Conservation (phyloP, 352 stramenopile species). For the Peronosclerospora sorghi region DNA sequence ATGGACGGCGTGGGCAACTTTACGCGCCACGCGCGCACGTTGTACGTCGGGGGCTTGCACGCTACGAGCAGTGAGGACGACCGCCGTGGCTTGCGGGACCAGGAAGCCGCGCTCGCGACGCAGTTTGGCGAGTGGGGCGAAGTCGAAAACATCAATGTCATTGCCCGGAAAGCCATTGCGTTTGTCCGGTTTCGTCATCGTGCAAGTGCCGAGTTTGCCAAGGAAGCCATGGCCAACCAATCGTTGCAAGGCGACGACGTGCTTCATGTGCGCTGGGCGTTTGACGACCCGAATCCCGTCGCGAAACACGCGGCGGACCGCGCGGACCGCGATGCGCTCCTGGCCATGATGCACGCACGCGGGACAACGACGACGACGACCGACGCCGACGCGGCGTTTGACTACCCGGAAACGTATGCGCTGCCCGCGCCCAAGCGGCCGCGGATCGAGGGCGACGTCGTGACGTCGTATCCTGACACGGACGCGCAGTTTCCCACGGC, state of each 20-base stretch:
- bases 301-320: conserved; percentile 80
- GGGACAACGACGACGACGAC: conserved; percentile 40
- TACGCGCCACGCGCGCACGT: conserved; percentile 81
- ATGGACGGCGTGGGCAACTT: conserved; percentile 90
- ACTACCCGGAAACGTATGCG: conserved; percentile 70
- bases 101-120: conserved; percentile 63
- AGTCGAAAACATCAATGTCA: conserved; percentile 90
- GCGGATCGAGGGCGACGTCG: conserved; percentile 44
- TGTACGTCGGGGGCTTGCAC: conserved; percentile 86
- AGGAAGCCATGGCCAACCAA: conserved; percentile 88
- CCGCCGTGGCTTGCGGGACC: conserved; percentile 25
- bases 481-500: conserved; percentile 42
- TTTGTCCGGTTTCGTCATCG: conserved; percentile 85
- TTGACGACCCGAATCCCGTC: conserved; percentile 90
- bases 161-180: conserved; percentile 83
- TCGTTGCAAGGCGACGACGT: conserved; percentile 79
- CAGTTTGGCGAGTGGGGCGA: conserved; percentile 91
- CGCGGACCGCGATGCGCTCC: conserved; percentile 82
- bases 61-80: conserved; percentile 32
- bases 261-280: conserved; percentile 88
- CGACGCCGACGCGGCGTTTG: conserved; percentile 56
- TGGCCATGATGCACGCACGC: conserved; percentile 71
- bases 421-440: conserved; percentile 60
- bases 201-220: conserved; percentile 73
- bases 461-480: conserved; percentile 68